Evolutionary conservation across 768 basidiomycete species (phyloP), one percentile per base, ranked within the genome.

Genomic region (Serpula lacrymans): DNA sequence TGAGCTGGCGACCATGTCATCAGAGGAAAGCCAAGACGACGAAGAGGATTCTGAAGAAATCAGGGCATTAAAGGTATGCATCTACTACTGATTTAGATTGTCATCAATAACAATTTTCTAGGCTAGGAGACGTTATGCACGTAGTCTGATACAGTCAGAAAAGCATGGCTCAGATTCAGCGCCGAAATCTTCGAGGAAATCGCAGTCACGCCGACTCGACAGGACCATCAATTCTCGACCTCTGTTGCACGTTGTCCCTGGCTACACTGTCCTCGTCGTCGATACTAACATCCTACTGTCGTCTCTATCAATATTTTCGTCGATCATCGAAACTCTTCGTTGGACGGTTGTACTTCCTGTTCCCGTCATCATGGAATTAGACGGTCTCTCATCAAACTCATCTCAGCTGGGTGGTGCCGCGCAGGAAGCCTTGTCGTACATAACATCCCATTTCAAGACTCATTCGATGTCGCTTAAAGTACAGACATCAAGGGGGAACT

Each of bases 251-350:
- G 76, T 91, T 49, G 67, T 88, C 5, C 75, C 88, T 3, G 95
- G 95, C 2, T 96, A 92, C 63, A 91, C 91, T 9, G 71, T 86
- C 32, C 83, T 99, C 42, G 84, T 99, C 21, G 70, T 95, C 54
- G 95, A 98, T 63, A 97, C 95, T 34, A 98, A 98, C 65, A 88
- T 97, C 41, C 70, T 99, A 0, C 74, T 98, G 12, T 86, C 89
- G 0, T 91, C 90, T 0, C 70, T 97, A 4, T 60, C 80, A 1
- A 69, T 85, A 49, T 72, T 99, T 43, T 62, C 77, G 0, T 75
- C 82, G 10, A 70, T 98, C 43, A 71, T 97, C 37, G 89, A 95
- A 59, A 82, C 80, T 45, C 63, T 80, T 13, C 70, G 69, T 20
- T 98, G 93, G 92, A 96, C 90, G 0, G 72, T 95, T 33, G 71